Conservation (phyloP, 768 basidiomycete species). For the Boletus subparvulus region DNA sequence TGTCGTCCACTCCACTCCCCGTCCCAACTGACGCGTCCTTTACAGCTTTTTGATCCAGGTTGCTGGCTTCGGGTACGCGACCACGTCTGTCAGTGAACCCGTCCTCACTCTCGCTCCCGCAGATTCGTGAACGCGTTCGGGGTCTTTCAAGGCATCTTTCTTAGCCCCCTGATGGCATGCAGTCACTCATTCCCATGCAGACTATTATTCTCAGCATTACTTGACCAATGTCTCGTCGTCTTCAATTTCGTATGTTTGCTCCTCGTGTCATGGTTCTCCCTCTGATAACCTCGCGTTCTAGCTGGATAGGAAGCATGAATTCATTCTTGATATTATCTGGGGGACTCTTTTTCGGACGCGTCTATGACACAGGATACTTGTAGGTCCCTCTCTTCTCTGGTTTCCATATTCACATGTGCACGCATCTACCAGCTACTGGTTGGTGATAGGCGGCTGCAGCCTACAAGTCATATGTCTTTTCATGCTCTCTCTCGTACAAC, state of each 20-base stretch:
- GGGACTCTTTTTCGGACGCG: conserved; percentile 48
- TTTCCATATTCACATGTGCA: not conserved
- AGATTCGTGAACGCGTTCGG: conserved; percentile 40
- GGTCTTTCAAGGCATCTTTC: conserved; percentile 38
- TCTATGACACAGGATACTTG: conserved; percentile 55
- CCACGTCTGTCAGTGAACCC: not conserved
- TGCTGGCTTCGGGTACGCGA: conserved; percentile 37
- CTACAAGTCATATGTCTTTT: conserved; percentile 44
- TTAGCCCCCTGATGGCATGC: not conserved
- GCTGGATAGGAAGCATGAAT: conserved; percentile 52
- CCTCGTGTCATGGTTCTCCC: not conserved
- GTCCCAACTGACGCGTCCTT: not conserved
- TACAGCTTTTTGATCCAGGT: conserved; percentile 37
- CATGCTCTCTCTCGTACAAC: conserved; percentile 43
- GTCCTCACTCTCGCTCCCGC: not conserved
- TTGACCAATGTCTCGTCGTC: conserved; percentile 37
- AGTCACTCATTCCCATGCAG: conserved; percentile 20
- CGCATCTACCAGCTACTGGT: conserved; percentile 33
- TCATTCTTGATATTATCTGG: conserved; percentile 43
- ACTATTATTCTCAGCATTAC: conserved; percentile 39
- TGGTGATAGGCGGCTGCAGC: conserved; percentile 45
- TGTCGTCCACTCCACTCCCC: not conserved
- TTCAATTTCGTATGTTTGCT: conserved; percentile 33
- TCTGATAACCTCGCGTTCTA: conserved; percentile 8
- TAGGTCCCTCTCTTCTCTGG: conserved; percentile 16